Evolutionary conservation across 2,329 filamentous ascomycete species (phyloP).

Genomic region (Fonsecaea erecta): DNA sequence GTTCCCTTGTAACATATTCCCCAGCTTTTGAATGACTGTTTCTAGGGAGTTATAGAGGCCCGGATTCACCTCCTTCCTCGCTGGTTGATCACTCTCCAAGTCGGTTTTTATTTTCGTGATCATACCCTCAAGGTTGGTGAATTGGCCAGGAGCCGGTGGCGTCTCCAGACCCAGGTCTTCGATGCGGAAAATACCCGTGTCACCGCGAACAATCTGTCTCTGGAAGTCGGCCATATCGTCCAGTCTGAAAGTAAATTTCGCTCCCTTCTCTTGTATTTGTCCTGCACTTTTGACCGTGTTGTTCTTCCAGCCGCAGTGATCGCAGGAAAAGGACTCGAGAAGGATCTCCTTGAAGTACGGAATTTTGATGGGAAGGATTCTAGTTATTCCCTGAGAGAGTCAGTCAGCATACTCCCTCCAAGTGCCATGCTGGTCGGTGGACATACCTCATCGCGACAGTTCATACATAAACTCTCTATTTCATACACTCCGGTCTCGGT

Average conservation of each 20-base stretch:
- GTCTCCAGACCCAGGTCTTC: constrained; percentile 94
- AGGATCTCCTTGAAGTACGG: constrained; percentile 98
- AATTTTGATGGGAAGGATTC: constrained; percentile 86
- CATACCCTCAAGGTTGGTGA: constrained; percentile 92
- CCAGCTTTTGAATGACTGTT: constrained; percentile 73
- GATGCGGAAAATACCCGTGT: constrained; percentile 81
- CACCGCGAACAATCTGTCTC: constrained; percentile 89
- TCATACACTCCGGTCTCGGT: constrained; percentile 47
- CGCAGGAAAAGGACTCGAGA: constrained; percentile 94
- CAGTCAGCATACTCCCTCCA: constrained; percentile 32
- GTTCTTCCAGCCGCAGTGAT: constrained; percentile 86
- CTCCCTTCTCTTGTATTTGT: constrained; percentile 85
- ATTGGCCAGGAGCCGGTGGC: constrained; percentile 84
- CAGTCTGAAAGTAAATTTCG: constrained; percentile 80
- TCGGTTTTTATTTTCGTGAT: constrained; percentile 78
- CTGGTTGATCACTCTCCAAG: constrained; percentile 79
- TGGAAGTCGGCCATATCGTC: constrained; percentile 75
- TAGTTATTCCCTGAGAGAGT: constrained; percentile 71
- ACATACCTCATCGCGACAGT: constrained; percentile 74
- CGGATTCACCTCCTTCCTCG: constrained; percentile 75
- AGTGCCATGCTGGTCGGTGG: background rate
- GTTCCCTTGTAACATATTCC: constrained; percentile 76
- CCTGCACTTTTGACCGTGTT: constrained; percentile 93
- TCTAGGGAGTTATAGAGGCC: constrained; percentile 80
- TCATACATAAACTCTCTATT: constrained; percentile 80